These are phyloP conservation scores for Symbiotaphrina buchneri DNA, from an alignment of 495 filamentous ascomycete species.

Conservation along the genomic window DNA sequence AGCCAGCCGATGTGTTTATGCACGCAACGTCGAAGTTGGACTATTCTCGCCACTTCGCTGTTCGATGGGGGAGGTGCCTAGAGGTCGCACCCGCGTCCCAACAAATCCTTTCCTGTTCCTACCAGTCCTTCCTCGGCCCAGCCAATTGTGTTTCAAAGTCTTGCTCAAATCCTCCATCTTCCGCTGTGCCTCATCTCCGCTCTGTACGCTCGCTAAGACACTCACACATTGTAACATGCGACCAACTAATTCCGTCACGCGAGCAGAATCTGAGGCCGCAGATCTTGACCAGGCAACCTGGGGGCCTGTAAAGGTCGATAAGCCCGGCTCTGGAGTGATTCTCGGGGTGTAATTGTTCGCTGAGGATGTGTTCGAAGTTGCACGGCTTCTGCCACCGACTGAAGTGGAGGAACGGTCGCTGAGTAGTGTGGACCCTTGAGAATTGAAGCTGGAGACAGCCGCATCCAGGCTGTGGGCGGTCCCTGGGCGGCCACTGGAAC, in stretches of 20 bases:
- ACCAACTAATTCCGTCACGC: constrained; percentile 82
- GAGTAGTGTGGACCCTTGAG: constrained; percentile 17
- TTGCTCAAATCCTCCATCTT: constrained; percentile 67
- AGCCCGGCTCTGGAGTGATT: not conserved
- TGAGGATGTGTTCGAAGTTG: constrained; percentile 72
- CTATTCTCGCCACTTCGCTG: no score
- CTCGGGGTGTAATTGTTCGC: constrained; percentile 11
- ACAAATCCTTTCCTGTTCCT: constrained; percentile 80
- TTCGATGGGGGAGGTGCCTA: no score
- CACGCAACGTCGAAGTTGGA: no score
- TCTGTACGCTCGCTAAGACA: constrained; percentile 60
- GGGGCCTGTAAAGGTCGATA: not conserved
- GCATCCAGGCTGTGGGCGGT: constrained; percentile 56
- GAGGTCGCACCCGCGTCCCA: constrained; percentile 31
- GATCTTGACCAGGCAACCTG: not conserved
- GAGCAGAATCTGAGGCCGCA: constrained; percentile 8
- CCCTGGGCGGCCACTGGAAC: constrained; percentile 27
- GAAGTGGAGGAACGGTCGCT: constrained; percentile 3
- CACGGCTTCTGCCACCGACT: constrained; percentile 37
- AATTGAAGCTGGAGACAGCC: constrained; percentile 46
- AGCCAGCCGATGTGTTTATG: no score
- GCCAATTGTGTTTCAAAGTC: constrained; percentile 87
- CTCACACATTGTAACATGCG: constrained; percentile 93
- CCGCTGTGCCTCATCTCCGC: constrained; percentile 46
- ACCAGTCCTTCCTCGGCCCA: constrained; percentile 74